A percentile compares a stretch with the other conserved stretches of the same genome.
Evolutionary conservation across 371 early-diverging fungal genomes (phyloP).

Genomic region (Mucor plumbeus): DNA sequence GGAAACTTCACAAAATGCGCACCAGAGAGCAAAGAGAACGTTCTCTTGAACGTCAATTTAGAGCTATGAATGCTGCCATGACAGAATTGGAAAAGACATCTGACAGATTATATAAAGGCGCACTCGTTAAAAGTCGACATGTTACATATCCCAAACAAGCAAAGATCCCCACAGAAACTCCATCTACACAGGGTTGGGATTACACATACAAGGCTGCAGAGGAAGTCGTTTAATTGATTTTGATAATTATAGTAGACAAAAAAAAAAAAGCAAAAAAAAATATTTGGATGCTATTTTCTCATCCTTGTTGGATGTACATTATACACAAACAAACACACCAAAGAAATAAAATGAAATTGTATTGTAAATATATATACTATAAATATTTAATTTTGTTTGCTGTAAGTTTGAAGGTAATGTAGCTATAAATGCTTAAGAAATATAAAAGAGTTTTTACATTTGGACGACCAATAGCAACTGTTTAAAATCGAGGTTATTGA

Average conservation of each 20-base stretch:
- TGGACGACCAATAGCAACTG: no score
- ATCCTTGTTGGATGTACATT: conserved; percentile 5
- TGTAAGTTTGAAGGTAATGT: no score
- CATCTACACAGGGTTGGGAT: conserved; percentile 73
- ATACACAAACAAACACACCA: neutral
- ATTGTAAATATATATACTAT: neutral
- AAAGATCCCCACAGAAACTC: conserved; percentile 79
- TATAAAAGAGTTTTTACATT: no score
- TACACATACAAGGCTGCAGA: conserved; percentile 53
- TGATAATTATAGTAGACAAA: neutral
- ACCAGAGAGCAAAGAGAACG: conserved; percentile 60
- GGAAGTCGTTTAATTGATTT: neutral
- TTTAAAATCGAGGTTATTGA: no score
- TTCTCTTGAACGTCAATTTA: conserved; percentile 72
- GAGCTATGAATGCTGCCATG: conserved; percentile 73
- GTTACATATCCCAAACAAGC: conserved; percentile 77
- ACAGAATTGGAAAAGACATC: conserved; percentile 72
- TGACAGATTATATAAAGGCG: conserved; percentile 68
- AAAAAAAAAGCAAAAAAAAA: neutral
- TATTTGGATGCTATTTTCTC: neutral
- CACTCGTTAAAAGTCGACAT: conserved; percentile 67
- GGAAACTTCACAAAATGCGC: conserved; percentile 69
- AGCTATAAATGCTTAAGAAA: no score
- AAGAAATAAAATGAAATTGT: conserved; percentile 4
- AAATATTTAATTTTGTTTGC: no score